Evolutionary conservation across 2,329 filamentous ascomycete genomes (phyloP).

Genomic region (Fusarium sp.): DNA sequence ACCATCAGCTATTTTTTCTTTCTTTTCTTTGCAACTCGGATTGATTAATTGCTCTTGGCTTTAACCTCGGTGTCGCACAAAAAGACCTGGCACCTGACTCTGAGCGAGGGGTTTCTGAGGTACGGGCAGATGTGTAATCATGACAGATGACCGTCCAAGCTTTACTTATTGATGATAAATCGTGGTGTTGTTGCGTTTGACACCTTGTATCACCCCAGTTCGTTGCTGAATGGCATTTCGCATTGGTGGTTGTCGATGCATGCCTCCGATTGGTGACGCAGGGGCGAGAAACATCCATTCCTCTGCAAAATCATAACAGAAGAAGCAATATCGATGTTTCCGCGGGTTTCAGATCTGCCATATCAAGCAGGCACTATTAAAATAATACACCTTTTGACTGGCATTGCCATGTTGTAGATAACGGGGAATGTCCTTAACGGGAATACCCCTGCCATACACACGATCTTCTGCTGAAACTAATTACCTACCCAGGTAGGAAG

Average conservation of each 20-base stretch:
- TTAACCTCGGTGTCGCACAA: slow-evolving; percentile 13
- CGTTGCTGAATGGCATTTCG: neutral
- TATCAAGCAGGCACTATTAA: neutral
- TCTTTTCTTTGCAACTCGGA: neutral
- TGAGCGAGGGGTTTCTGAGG: slow-evolving; percentile 13
- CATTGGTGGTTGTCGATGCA: neutral
- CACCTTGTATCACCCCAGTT: slow-evolving; percentile 2
- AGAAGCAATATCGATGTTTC: slow-evolving; percentile 16
- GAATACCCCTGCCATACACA: slow-evolving; percentile 23
- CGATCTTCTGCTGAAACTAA: slow-evolving; percentile 37
- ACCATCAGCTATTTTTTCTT: slow-evolving; percentile 17
- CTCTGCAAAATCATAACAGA: slow-evolving; percentile 1
- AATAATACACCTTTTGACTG: neutral
- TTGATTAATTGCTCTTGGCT: slow-evolving; percentile 1
- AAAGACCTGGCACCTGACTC: slow-evolving; percentile 21
- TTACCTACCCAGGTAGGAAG: slow-evolving; percentile 40
- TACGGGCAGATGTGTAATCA: slow-evolving; percentile 14
- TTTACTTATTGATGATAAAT: slow-evolving; percentile 7
- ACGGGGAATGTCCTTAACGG: slow-evolving; percentile 10
- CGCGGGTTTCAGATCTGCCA: slow-evolving; percentile 20
- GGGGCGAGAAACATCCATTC: slow-evolving; percentile 12
- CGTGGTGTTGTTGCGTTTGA: neutral
- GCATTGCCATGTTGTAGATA: slow-evolving; percentile 6
- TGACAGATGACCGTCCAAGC: slow-evolving; percentile 8
- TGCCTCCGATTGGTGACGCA: slow-evolving; percentile 10